phyloP scores from a whole-genome alignment of 1,139 yeast genomes.

The Blastobotrys ciferrii region DNA sequence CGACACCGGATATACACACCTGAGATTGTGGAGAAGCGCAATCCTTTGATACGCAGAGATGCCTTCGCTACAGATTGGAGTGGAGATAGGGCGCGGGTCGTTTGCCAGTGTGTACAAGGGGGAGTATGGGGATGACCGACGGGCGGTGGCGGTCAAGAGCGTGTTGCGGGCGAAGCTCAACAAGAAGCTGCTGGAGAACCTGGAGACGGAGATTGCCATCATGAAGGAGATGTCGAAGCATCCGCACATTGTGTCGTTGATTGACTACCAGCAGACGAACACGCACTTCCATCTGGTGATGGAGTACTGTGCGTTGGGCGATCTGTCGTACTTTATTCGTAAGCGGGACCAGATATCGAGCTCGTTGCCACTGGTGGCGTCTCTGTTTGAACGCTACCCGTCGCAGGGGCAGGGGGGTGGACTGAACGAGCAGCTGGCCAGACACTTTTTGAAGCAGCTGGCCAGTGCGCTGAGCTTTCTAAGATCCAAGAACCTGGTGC shows the following conservation, averaged over 20 bases:
- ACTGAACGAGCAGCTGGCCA: conserved; percentile 69
- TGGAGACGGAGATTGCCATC: conserved; percentile 87
- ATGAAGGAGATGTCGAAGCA: conserved; percentile 74
- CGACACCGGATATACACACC: too few species aligned
- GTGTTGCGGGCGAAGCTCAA: conserved; percentile 81
- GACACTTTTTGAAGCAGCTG: conserved; percentile 84
- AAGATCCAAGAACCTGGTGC: conserved; percentile 80
- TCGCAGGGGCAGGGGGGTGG: conserved; percentile 55
- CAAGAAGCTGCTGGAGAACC: conserved; percentile 80
- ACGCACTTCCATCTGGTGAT: conserved; percentile 86
- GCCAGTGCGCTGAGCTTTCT: conserved; percentile 80
- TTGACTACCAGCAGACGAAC: conserved; percentile 77
- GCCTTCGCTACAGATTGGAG: conserved; percentile 51
- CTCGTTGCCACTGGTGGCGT: conserved; percentile 76
- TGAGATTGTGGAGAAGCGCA: too few species aligned
- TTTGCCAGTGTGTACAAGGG: conserved; percentile 93
- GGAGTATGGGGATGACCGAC: conserved; percentile 46
- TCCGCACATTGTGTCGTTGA: conserved; percentile 84
- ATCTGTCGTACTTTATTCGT: conserved; percentile 80
- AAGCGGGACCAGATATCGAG: conserved; percentile 67
- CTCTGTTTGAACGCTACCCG: conserved; percentile 78
- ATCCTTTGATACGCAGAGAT: too few species aligned
- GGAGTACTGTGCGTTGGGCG: conserved; percentile 97
- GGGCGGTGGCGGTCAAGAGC: conserved; percentile 81
- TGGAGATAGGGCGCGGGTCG: conserved; percentile 90